Evolutionary conservation across 2,329 filamentous ascomycete genomes (phyloP), one percentile per base, ranked within the genome.

Genomic region (Ophiostoma ulmi): DNA sequence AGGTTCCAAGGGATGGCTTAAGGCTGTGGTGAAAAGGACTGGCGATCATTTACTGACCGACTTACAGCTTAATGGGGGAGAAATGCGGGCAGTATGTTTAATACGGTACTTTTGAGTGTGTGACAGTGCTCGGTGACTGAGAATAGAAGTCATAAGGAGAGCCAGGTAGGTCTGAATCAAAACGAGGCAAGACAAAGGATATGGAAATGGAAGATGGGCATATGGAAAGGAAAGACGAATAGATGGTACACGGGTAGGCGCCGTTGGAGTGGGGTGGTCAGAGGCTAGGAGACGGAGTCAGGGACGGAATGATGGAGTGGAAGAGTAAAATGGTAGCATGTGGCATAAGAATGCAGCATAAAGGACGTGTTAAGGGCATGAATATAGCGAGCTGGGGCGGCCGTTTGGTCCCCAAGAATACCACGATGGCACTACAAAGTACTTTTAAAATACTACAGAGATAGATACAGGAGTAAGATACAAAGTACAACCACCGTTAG

Each of bases 71-170:
- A 58, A 13, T 58, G 22, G n/a, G 4, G 44, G n/a, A 20, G n/a
- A 20, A 20, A 48, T 48, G 44, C 7, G 44, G 38, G 22, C 52
- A 26, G 52, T 5, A 44, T 44, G 7, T 26, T 48, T 13, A 58
- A 11, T 17, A 26, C 52, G 8, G 52, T 58, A 11, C 52, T 58
- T 58, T 22, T 26, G 7, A 8, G 48, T 44, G 52, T 58, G 52
- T 58, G 52, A 31, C 22, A 58, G 52, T 58, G 52, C 52, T 58
- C 52, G 52, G 52, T 58, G 52, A 58, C 14, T 26, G 52, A 58
- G 52, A 26, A 17, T 17, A 48, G n/a, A 58, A 58, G 52, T 26
- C n/a, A 26, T n/a, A 8, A 20, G 44, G 44, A 17, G 17, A 20
- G 14, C 17, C 44, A 48, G 38, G 38, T 39, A 8, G 38, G 38